phyloP scores from a whole-genome alignment of 1,284 basidiomycete species.

The Somion occarium region DNA sequence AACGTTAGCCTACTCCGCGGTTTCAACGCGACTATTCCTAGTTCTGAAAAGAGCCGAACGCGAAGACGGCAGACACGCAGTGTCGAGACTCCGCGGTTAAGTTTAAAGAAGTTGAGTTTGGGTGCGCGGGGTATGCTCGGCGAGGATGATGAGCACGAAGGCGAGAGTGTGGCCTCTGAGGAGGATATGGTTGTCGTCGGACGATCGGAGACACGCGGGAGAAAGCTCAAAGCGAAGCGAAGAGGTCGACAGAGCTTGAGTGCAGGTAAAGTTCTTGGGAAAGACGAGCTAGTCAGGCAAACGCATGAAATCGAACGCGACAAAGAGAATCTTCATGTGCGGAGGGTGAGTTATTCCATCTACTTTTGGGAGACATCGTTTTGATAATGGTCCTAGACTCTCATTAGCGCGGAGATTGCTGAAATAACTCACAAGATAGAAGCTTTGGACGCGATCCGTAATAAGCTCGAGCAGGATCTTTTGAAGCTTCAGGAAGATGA shows the following conservation, averaged over 20 bases:
- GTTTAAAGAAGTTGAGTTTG: slow-evolving; percentile 76
- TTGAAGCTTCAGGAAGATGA: slow-evolving; percentile 92
- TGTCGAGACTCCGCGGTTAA: slow-evolving; percentile 72
- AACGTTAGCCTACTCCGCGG: slow-evolving; percentile 78
- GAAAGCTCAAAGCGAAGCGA: slow-evolving; percentile 48
- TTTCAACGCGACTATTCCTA: slow-evolving; percentile 90
- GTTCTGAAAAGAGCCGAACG: slow-evolving; percentile 71
- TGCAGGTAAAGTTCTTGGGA: slow-evolving; percentile 67
- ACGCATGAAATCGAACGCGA: slow-evolving; percentile 81
- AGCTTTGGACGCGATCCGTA: slow-evolving; percentile 77
- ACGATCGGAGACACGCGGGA: slow-evolving; percentile 29
- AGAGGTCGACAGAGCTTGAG: slow-evolving; percentile 64
- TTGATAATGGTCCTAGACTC: slow-evolving; percentile 43
- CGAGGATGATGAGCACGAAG: slow-evolving; percentile 58
- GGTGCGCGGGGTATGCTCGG: slow-evolving; percentile 70
- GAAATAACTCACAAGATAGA: slow-evolving; percentile 89
- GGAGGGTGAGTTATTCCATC: slow-evolving; percentile 56
- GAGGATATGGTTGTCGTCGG: slow-evolving; percentile 61
- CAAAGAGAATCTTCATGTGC: slow-evolving; percentile 86
- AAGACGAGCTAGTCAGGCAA: slow-evolving; percentile 79
- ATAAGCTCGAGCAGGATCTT: slow-evolving; percentile 79
- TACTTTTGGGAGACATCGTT: slow-evolving; percentile 1
- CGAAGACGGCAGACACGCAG: slow-evolving; percentile 77
- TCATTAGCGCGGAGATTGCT: slow-evolving; percentile 80
- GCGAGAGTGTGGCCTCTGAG: slow-evolving; percentile 58